Base-by-base conservation (phyloP, 2,329 filamentous ascomycete species). In the Xylariaceae sp. region DNA sequence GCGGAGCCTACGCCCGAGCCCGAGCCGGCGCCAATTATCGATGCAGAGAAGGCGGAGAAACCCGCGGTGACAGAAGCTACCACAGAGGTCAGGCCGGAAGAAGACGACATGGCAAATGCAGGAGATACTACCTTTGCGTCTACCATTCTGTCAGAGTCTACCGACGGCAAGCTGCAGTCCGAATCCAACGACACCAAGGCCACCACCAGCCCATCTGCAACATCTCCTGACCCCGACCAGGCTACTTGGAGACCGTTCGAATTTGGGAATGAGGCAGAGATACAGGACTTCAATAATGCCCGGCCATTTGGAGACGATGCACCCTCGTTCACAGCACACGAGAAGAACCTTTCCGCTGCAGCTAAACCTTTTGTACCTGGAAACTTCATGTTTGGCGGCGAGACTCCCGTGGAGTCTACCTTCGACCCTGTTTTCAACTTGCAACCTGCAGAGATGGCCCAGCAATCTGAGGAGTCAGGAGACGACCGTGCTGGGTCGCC, bases 281-380 rank as follows among this genome's bases (percentile, higher is more conserved):
- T 69, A 8, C 61, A 61, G 18, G 63, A 59, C 38, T 77, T 78
- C 48, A 67, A 69, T 40, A 62, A 68, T 30, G 67, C 73, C 2
- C 61, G 64, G 17, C 67, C 68, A 1, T 68, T 70, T 39, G 64
- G 62, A 10, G 64, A 69, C 2, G 61, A 64, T 12, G 46, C 50
- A 27, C 46, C 43, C 10, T 35, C 38, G 11, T 60, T 68, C 46
- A 51, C 60, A 43, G 64, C 64, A 35, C 61, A 73, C 51, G 66
- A 66, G 44, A 70, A 70, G 45, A 26, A 77, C 4, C 64, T 89
- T 16, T 89, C 84, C 22, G 80, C 83, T 4, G 70, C 76, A 12
- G 83, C 84, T 1, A 76, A 75, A 47, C 71, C 82, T 0, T 93
- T 92, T 53, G 70, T 66, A 4, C 70, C 72, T 11, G 60, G 45